A percentile compares a stretch with the other conserved stretches of the same genome.
Evolutionary conservation across 2,329 filamentous ascomycete genomes (phyloP).

Genomic region (Pseudogymnoascus sp.): DNA sequence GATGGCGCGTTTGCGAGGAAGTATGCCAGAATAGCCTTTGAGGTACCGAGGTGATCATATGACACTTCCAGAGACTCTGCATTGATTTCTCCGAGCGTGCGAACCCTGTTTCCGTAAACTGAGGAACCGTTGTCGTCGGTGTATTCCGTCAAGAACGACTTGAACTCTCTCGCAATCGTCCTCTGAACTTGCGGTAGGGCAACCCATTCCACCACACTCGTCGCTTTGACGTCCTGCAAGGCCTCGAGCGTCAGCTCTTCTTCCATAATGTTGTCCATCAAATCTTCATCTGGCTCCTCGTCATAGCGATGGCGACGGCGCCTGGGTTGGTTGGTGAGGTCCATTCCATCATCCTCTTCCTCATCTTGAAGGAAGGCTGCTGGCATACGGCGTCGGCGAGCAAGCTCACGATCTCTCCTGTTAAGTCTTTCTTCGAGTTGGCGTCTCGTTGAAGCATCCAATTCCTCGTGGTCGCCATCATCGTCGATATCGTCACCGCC

Average conservation of each 20-base stretch:
- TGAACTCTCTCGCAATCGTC: conserved; percentile 94
- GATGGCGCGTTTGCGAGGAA: conserved; percentile 91
- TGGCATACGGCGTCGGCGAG: conserved; percentile 57
- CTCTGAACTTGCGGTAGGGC: conserved; percentile 80
- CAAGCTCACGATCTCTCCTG: conserved; percentile 64
- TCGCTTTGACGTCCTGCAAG: conserved; percentile 84
- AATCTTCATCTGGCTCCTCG: conserved; percentile 85
- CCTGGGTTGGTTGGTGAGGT: conserved; percentile 77
- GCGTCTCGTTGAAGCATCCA: conserved; percentile 58
- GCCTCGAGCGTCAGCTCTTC: conserved; percentile 90
- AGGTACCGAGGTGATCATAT: conserved; percentile 81
- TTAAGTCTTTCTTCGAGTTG: conserved; percentile 65
- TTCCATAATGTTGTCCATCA: conserved; percentile 90
- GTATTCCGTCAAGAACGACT: conserved; percentile 92
- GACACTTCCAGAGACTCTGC: conserved; percentile 94
- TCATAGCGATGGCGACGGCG: conserved; percentile 85
- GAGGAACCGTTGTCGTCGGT: conserved; percentile 82
- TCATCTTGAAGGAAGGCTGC: conserved; percentile 70
- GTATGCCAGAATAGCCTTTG: conserved; percentile 89
- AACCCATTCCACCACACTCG: conserved; percentile 92
- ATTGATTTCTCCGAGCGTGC: conserved; percentile 94
- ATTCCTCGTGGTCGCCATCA: conserved; percentile 62
- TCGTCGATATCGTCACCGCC: conserved; percentile 67
- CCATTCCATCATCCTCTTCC: conserved; percentile 74
- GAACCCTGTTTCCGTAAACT: conserved; percentile 89